Percentiles rank a stretch among this genome's conserved stretches.
Evolutionary conservation across 2,329 filamentous ascomycete genomes (phyloP).

Genomic region (Epichloe sylvatica): DNA sequence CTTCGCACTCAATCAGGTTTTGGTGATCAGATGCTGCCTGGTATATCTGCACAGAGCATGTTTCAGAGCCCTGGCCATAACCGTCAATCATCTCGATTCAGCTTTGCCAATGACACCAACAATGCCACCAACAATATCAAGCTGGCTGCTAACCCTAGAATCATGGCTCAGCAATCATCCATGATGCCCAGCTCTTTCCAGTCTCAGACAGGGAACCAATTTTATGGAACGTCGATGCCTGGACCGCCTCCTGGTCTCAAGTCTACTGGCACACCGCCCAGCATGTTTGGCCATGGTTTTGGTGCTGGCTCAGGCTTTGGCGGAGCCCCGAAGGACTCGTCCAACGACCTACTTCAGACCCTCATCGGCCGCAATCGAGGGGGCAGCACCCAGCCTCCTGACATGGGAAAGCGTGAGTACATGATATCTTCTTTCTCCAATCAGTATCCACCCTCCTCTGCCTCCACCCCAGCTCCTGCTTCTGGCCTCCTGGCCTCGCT

Average conservation of each 20-base stretch:
- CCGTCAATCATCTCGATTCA: slow-evolving; percentile 76
- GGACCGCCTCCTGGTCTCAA: slow-evolving; percentile 91
- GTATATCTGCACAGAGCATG: slow-evolving; percentile 34
- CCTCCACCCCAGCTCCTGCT: slow-evolving; percentile 75
- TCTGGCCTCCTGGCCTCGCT: slow-evolving; percentile 82
- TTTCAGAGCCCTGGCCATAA: slow-evolving; percentile 55
- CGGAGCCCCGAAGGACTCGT: slow-evolving; percentile 54
- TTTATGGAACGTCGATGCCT: slow-evolving; percentile 74
- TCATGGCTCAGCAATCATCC: slow-evolving; percentile 74
- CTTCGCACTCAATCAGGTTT: slow-evolving; percentile 50
- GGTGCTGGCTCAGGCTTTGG: slow-evolving; percentile 53
- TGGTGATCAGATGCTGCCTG: slow-evolving; percentile 45
- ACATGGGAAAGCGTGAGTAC: slow-evolving; percentile 96
- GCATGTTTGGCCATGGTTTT: slow-evolving; percentile 88
- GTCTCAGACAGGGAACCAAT: slow-evolving; percentile 49
- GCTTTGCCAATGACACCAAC: slow-evolving; percentile 65
- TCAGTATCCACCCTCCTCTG: slow-evolving; percentile 69
- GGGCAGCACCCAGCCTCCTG: slow-evolving; percentile 58
- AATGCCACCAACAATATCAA: slow-evolving; percentile 45
- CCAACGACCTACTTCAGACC: slow-evolving; percentile 57
- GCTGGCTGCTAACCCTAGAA: slow-evolving; percentile 61
- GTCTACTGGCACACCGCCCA: slow-evolving; percentile 84
- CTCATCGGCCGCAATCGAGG: slow-evolving; percentile 59
- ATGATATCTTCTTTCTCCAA: slow-evolving; percentile 85
- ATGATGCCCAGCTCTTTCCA: slow-evolving; percentile 64